These are phyloP conservation scores for Saccharomyces hybrid DNA, from an alignment of 1,139 yeast species.

Conservation along the genomic window DNA sequence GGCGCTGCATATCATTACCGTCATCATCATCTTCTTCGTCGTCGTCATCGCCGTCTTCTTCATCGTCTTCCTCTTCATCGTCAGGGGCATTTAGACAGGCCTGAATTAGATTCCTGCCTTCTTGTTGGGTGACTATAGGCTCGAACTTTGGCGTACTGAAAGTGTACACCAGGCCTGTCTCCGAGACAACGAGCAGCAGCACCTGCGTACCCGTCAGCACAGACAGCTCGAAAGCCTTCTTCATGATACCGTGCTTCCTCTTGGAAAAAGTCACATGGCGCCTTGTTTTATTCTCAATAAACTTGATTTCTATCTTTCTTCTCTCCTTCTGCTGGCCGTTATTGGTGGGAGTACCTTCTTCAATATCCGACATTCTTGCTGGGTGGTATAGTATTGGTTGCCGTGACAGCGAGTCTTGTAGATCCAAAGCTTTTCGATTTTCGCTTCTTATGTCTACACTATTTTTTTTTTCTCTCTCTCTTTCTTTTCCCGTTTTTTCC, in stretches of 20 bases:
- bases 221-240: constrained; percentile 91
- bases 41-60: too few species aligned
- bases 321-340: constrained; percentile 45
- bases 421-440: not conserved
- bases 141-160: constrained; percentile 97
- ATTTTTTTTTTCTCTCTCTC: not conserved
- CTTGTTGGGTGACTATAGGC: constrained; percentile 95
- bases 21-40: not conserved
- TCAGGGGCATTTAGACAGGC: constrained; percentile 95
- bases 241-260: constrained; percentile 98
- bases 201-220: constrained; percentile 97
- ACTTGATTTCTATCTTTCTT: constrained; percentile 93
- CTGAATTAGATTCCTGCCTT: constrained; percentile 93
- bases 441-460: not conserved
- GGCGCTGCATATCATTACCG: constrained; percentile 1
- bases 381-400: not conserved
- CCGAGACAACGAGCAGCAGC: constrained; percentile 84
- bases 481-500: not conserved
- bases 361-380: constrained; percentile 10
- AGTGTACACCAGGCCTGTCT: constrained; percentile 96
- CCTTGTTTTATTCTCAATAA: constrained; percentile 93
- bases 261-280: constrained; percentile 96
- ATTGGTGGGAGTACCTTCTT: constrained; percentile 10
- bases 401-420: not conserved
- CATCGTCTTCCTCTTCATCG: constrained; percentile 38